Conservation (phyloP, 2,329 filamentous ascomycete genomes). For the Grosmannia huntii region DNA sequence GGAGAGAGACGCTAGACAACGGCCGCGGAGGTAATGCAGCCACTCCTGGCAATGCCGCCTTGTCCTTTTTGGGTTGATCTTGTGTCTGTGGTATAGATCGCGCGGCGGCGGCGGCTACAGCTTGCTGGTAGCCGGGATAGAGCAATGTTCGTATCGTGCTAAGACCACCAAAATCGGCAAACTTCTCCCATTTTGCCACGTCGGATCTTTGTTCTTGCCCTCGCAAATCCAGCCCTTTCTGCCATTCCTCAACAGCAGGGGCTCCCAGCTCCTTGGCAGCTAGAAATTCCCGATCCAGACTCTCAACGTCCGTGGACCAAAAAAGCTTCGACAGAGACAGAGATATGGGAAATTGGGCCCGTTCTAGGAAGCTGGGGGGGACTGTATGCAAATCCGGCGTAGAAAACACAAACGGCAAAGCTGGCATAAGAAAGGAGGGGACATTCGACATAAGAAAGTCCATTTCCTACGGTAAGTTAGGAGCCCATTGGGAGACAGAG, state of each 20-base stretch:
- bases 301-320: constrained; percentile 47
- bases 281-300: constrained; percentile 48
- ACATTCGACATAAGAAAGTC: constrained; percentile 49
- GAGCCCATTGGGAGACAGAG: not conserved
- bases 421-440: constrained; percentile 49
- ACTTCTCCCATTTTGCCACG: constrained; percentile 62
- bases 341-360: constrained; percentile 29
- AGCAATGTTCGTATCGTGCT: constrained; percentile 23
- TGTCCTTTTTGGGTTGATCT: not conserved
- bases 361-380: constrained; percentile 40
- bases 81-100: not conserved
- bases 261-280: constrained; percentile 53
- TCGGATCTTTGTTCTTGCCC: constrained; percentile 49
- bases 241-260: constrained; percentile 63
- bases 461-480: constrained; percentile 44
- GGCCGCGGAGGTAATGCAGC: not conserved
- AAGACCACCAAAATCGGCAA: constrained; percentile 39
- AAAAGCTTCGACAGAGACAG: constrained; percentile 53
- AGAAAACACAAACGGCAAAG: constrained; percentile 56
- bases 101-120: not conserved
- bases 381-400: constrained; percentile 49
- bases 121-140: constrained; percentile 11
- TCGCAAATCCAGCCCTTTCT: constrained; percentile 56
- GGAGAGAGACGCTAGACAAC: not conserved
- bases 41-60: not conserved